These are phyloP conservation scores for Moesziomyces sp. DNA, from an alignment of 1,284 basidiomycete genomes.

Conservation along the genomic window DNA sequence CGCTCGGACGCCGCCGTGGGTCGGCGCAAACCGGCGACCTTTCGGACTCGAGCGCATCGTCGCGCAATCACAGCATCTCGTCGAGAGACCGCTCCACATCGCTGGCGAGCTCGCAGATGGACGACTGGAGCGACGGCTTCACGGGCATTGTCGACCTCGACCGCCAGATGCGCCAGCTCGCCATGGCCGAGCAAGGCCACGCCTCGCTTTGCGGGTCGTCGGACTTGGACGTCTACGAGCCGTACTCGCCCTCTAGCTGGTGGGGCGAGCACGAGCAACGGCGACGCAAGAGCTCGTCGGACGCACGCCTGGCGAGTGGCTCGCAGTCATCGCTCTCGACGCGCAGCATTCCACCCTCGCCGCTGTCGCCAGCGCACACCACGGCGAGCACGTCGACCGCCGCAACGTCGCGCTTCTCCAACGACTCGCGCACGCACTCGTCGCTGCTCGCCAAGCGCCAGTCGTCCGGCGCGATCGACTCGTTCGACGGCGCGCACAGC, in stretches of 20 bases:
- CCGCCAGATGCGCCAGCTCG: constrained; percentile 46
- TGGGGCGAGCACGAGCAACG: constrained; percentile 11
- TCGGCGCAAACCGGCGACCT: constrained; percentile 6
- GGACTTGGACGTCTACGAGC: constrained; percentile 15
- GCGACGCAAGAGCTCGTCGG: constrained; percentile 18
- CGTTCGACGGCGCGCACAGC: constrained; percentile 15
- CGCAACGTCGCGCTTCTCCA: constrained; percentile 24
- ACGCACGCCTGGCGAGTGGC: constrained; percentile 5
- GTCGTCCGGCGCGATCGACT: constrained; percentile 17
- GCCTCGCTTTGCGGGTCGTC: neutral
- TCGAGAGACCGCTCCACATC: constrained; percentile 19
- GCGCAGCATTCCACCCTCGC: constrained; percentile 16
- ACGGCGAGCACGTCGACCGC: constrained; percentile 18
- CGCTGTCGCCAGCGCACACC: constrained; percentile 5
- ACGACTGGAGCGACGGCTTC: constrained; percentile 51
- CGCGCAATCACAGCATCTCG: constrained; percentile 23
- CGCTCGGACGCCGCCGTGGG: constrained; percentile 15
- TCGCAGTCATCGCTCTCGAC: constrained; percentile 28
- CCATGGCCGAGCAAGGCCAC: constrained; percentile 37
- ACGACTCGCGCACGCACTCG: constrained; percentile 26
- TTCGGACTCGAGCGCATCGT: constrained; percentile 17
- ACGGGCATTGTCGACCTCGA: constrained; percentile 52
- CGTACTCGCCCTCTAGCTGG: constrained; percentile 3
- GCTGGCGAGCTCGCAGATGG: constrained; percentile 21
- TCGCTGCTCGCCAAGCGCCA: constrained; percentile 31